Conservation (phyloP, 257 asterid species). For the Prunella vulgaris region DNA sequence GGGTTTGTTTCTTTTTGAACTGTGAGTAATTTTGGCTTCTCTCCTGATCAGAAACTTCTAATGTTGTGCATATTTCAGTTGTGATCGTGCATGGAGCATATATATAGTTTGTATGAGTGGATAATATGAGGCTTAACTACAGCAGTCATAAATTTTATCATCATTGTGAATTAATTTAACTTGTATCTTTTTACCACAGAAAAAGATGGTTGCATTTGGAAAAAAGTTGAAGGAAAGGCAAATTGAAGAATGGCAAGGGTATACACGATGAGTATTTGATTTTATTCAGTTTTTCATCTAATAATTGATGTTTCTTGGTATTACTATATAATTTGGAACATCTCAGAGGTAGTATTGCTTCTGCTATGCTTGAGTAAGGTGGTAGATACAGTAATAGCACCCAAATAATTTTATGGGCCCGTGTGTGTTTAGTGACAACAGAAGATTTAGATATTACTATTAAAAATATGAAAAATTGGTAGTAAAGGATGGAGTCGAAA, state of each 20-base stretch:
- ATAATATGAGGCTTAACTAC: not conserved
- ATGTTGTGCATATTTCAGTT: not conserved
- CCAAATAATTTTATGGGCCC: not conserved
- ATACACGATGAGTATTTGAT: slow-evolving; percentile 23
- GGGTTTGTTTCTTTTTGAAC: not conserved
- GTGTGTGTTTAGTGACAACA: no score
- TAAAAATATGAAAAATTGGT: no score
- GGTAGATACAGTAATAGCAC: not conserved
- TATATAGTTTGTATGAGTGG: not conserved
- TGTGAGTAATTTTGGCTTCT: not conserved
- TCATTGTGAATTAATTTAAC: not conserved
- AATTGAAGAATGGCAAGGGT: slow-evolving; percentile 92
- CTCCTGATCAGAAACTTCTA: not conserved
- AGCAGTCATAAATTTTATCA: not conserved
- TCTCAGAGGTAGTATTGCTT: slow-evolving; percentile 9
- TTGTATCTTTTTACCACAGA: slow-evolving; percentile 28
- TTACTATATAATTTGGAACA: slow-evolving; percentile 1
- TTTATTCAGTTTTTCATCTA: not conserved
- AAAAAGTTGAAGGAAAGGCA: slow-evolving; percentile 90
- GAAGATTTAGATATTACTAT: no score
- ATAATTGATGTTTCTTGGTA: slow-evolving; percentile 3
- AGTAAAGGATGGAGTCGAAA: no score
- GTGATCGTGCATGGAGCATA: slow-evolving; percentile 12
- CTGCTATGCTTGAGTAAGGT: slow-evolving; percentile 1
- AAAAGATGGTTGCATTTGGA: slow-evolving; percentile 88